Base-by-base conservation (phyloP, 345 rosid genomes). In the Lagerstroemia speciosa region DNA sequence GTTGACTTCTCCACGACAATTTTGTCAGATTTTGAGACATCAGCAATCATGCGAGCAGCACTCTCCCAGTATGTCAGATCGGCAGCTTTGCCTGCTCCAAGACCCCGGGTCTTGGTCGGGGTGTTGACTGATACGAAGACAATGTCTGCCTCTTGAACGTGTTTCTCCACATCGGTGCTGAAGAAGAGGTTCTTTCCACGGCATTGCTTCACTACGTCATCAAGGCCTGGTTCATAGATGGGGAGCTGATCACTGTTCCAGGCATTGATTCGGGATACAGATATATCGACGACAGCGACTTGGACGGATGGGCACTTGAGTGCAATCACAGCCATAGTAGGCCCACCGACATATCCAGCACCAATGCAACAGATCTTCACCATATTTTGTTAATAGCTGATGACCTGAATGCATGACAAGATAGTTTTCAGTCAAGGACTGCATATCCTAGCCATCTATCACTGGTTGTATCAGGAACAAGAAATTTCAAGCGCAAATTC, bases 11-110 rank as follows among this genome's bases (percentile, higher is more conserved):
- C 97, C 55, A 91, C 97, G 1, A 91, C 97, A 71, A 91, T 89
- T 75, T 91, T 91, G 78, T 89, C 84, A 4, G 97, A 87, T 62
- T 89, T 87, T 0, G 97, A 89, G 17, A 91, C 97, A 72, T 91
- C 97, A 0, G 97, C 97, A 31, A 91, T 91, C 86, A 87, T 88
- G 27, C 97, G 90, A 20, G 97, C 97, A 3, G 97, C 97, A 62
- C 97, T 91, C 81, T 91, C 97, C 97, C 97, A 91, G 77, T 91
- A 91, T 36, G 97, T 91, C 75, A 91, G 87, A 72, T 91, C 97
- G 11, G 97, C 97, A 71, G 97, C 97, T 73, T 91, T 91, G 15
- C 97, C 97, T 48, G 97, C 97, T 69, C 97, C 97, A 57, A 91
- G 90, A 73, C 97, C 97, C 32, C 81, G 83, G 17, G 97, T 89